Percentiles rank a stretch among this genome's conserved stretches.
Evolutionary conservation across 371 early-diverging fungal genomes (phyloP).

Genomic region (Mortierella polycephala): DNA sequence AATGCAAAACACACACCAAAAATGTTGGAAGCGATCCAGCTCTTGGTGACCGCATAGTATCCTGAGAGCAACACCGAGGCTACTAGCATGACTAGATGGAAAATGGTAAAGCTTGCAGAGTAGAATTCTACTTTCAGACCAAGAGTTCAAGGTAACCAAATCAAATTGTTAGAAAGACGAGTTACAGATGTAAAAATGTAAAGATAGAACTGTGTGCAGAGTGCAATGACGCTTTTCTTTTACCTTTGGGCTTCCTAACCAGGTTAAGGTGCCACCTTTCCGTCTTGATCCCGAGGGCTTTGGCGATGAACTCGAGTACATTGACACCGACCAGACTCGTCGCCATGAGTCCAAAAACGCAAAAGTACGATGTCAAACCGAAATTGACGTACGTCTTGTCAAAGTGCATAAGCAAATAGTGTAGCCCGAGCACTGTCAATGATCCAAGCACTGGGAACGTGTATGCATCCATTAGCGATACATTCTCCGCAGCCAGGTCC

Average conservation of each 20-base stretch:
- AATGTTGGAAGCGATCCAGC: constrained; percentile 92
- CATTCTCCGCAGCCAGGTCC: constrained; percentile 71
- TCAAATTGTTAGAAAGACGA: neutral
- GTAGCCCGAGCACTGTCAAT: constrained; percentile 79
- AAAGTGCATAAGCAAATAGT: constrained; percentile 81
- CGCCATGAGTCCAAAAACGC: constrained; percentile 82
- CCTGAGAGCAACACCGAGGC: constrained; percentile 72
- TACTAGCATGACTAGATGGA: constrained; percentile 71
- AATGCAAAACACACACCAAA: constrained; percentile 90
- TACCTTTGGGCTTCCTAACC: constrained; percentile 74
- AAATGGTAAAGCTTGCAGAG: constrained; percentile 74
- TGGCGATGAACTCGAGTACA: constrained; percentile 57
- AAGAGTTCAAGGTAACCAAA: neutral
- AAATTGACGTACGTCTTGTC: constrained; percentile 85
- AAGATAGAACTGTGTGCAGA: neutral
- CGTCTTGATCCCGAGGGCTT: constrained; percentile 60
- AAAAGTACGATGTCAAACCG: constrained; percentile 86
- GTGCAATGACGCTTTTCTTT: neutral
- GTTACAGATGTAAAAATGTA: neutral
- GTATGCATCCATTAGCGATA: constrained; percentile 87
- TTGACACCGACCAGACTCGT: constrained; percentile 71
- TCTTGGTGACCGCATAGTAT: constrained; percentile 84
- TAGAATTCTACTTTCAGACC: constrained; percentile 60
- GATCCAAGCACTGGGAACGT: constrained; percentile 93
- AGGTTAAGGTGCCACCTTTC: constrained; percentile 76